Evolutionary conservation across 108 stramenopile genomes (phyloP), one percentile per base, ranked within the genome.

Genomic region (Discostella stelligeroides): DNA sequence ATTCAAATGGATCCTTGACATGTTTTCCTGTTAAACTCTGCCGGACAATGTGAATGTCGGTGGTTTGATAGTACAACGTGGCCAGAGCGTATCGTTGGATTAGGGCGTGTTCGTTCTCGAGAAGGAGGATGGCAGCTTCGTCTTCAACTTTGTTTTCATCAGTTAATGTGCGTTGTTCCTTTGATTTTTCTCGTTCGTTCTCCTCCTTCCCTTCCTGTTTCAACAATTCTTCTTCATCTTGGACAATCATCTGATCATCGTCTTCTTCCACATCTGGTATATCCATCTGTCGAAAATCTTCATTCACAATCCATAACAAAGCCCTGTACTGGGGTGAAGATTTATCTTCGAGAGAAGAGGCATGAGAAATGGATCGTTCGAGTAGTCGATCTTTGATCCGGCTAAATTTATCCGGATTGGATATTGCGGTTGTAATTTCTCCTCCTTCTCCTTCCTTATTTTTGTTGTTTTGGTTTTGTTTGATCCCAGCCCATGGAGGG

Each of bases 341-440:
- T 13, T 57, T 39, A 25, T 72, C 59, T 62, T 79, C 78, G 25
- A 79, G 66, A 0, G 47, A 28, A 4, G 51, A 53, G 7, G 78
- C 78, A 41, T 66, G 70, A 6, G 78, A 79, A 12, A 79, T 72
- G 40, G 63, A 48, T 51, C 70, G 70, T 59, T 79, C 78, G 25
- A 79, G 66, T 20, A 79, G 45, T 0, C 78, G 70, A 55, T 79
- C 78, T 68, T 79, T 79, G 51, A 79, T 79, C 2, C 78, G 70
- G 23, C 54, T 21, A 51, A 72, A 72, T 63, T 63, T 67, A n/a
- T 17, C 54, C 0, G 17, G 13, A 37, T 76, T 67, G 29, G 18
- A 25, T 56, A 34, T 60, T 4, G 13, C 40, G 39, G 28, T 51
- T 43, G 11, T 39, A 46, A 1, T 0, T 29, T 39, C 48, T 42